These are phyloP conservation scores for Massospora cicadina DNA, from an alignment of 371 early-diverging fungal species.

Conservation along the genomic window DNA sequence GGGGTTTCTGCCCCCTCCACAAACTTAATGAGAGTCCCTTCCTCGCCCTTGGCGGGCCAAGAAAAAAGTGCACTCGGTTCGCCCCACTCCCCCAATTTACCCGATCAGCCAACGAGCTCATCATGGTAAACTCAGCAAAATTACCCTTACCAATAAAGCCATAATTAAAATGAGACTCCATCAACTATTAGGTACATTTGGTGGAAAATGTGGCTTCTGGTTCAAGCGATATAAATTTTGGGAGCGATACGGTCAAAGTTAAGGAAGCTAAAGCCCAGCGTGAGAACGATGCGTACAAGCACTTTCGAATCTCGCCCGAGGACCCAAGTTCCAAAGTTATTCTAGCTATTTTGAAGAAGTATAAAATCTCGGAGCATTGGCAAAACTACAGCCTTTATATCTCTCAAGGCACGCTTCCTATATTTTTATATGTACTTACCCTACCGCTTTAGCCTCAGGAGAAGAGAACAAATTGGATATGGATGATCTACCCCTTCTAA, in stretches of 20 bases:
- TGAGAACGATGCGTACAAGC: constrained; percentile 65
- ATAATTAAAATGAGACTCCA: neutral
- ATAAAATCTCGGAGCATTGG: constrained; percentile 79
- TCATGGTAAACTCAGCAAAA: neutral
- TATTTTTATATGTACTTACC: constrained; percentile 6
- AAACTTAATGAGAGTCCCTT: neutral
- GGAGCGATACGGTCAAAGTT: constrained; percentile 54
- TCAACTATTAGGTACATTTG: neutral
- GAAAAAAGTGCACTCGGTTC: neutral
- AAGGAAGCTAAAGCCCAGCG: constrained; percentile 41
- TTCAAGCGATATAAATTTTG: constrained; percentile 17
- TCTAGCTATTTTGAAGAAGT: constrained; percentile 71
- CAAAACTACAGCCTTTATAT: constrained; percentile 70
- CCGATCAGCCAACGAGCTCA: neutral
- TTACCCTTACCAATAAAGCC: neutral
- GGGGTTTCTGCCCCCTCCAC: neutral
- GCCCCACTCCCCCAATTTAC: constrained; percentile 14
- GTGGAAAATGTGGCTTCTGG: constrained; percentile 5
- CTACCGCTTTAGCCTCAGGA: constrained; percentile 9
- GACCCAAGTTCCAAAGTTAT: constrained; percentile 77
- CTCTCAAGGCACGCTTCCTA: constrained; percentile 31
- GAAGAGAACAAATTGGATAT: constrained; percentile 16
- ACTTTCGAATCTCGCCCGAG: constrained; percentile 57
- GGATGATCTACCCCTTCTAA: constrained; percentile 63
- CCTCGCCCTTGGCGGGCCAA: neutral